Base-by-base conservation (phyloP, 192 early-diverging fungal genomes). In the Backusella macrospora region DNA sequence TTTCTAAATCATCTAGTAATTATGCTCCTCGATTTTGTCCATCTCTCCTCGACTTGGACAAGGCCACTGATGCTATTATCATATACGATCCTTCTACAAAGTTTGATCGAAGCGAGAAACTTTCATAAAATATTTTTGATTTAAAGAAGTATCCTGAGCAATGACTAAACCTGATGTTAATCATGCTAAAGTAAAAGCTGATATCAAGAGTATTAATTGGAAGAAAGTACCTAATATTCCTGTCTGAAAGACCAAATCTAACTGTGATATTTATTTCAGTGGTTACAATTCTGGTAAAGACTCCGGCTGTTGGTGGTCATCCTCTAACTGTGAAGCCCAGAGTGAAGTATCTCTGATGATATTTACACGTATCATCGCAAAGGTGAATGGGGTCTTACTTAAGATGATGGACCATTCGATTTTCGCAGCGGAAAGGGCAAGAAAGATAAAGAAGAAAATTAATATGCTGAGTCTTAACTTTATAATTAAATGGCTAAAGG, bases 401-500 rank as follows among this genome's bases (percentile, higher is more conserved):
- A 62, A 26, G 77, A 78, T 48, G 77, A 74, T 65, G 73, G 73
- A n/a, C 73, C 73, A 52, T 68, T 68, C 18, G 69, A 73, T 45
- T 45, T 65, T 42, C 62, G 55, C 12, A 47, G 40, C 21, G n/a
- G 39, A 0, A 45, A n/a, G 8, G 63, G 66, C 12, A 62, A 71
- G 37, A 3, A 49, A 6, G 49, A 55, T 12, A 72, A 59, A 7
- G 42, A 23, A 2, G 70, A 52, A 5, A 68, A 71, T 14, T 23
- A 45, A 45, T 69, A 40, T 13, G 67, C 74, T 16, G 67, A 63
- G 18, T 68, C 74, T n/a, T 29, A 14, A 4, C 39, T 76, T 7
- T 76, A 76, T 43, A 65, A 76, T 44, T 76, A 47, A 37, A 29
- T 76, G 42, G 71, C 71, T 10, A 64, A 71, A 21, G 46, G 43